phyloP scores from a whole-genome alignment of 345 rosid species.

The Brassica napus region Da-Ae NC_063436.1:15395501-15396000 shows the following conservation, averaged over 20 bases:
- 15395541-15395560: background rate
- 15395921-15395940: constrained; percentile 2
- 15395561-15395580: background rate
- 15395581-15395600: background rate
- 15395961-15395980: constrained; percentile 33
- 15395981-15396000: constrained; percentile 36
- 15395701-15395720: background rate
- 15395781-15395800: background rate
- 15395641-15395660: background rate
- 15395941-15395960: constrained; percentile 28
- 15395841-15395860: background rate
- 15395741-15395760: background rate
- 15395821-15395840: background rate
- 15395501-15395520: too few species aligned
- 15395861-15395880: constrained; percentile 21
- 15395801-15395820: constrained; percentile 8
- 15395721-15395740: background rate
- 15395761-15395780: background rate
- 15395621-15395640: background rate
- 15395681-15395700: background rate
- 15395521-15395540: background rate
- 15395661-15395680: background rate
- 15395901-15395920: background rate
- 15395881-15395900: background rate
- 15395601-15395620: background rate